Conservation (phyloP, 2,329 filamentous ascomycete species). For the Paecilomyces variotii region DNA sequence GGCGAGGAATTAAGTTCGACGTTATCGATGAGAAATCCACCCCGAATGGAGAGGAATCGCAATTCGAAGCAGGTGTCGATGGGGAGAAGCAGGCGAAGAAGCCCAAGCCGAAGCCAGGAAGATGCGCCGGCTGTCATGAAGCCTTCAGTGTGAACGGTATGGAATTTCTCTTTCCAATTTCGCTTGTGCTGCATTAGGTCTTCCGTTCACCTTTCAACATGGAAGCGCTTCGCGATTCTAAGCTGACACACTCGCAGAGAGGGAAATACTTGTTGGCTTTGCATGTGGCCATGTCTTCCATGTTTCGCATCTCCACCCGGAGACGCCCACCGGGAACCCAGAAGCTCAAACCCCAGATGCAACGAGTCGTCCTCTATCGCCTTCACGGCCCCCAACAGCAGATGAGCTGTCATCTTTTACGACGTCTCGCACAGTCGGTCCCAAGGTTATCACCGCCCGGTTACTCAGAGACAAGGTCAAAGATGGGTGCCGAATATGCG, state of each 20-base stretch:
- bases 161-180: constrained; percentile 1
- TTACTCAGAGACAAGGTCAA: constrained; percentile 63
- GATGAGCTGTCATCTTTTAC: constrained; percentile 18
- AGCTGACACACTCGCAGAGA: constrained; percentile 29
- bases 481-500: constrained; percentile 33
- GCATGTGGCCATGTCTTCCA: constrained; percentile 64
- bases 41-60: constrained; percentile 5
- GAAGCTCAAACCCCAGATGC: constrained; percentile 13
- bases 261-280: constrained; percentile 55
- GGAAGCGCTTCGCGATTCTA: background rate
- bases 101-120: constrained; percentile 15
- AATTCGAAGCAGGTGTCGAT: constrained; percentile 7
- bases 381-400: constrained; percentile 9
- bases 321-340: constrained; percentile 16
- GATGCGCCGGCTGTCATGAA: constrained; percentile 32
- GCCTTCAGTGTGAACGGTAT: constrained; percentile 32
- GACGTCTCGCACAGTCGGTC: constrained; percentile 56
- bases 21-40: constrained; percentile 37
- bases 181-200: background rate
- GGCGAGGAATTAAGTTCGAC: constrained; percentile 83
- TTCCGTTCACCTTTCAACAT: background rate
- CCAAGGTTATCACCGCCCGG: constrained; percentile 81
- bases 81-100: constrained; percentile 3
- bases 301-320: constrained; percentile 49
- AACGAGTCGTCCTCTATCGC: constrained; percentile 12